Evolutionary conservation across 331 rosid species (phyloP), one percentile per base, ranked within the genome.

Genomic region (Spiraea crenata): DNA sequence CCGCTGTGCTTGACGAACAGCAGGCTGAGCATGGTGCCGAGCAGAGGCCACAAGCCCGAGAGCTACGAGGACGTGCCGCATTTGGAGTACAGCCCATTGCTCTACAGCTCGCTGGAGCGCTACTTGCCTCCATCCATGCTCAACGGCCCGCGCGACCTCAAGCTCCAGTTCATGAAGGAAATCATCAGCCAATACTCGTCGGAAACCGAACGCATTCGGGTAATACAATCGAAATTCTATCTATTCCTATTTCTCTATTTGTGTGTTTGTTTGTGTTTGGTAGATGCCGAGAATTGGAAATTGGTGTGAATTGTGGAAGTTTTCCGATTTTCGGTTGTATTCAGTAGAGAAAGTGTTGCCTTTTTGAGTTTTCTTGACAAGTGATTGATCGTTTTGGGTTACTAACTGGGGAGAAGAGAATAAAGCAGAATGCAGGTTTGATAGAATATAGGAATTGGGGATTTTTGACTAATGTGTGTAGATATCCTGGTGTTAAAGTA

Each of bases 31-130:
- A 51, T 74, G 69, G 85, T 15, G 65, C 96, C 96, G 11, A 81
- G 73, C 74, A 74, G 40, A 19, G 95, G 86, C 60, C 99, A 93
- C 87, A 80, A 58, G 76, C 71, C 99, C 9, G 99, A 93, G 6
- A 86, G 73, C 76, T 93, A 93, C 49, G 95, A 87, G 10, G 99
- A 85, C 71, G 69, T 93, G 45, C 80, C 77, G 78, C 74, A 16
- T 0, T 70, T 83, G 85, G 97, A 89, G 56, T 91, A 89, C 76
- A 83, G 85, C 54, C 99, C 92, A 13, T 81, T 86, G 6, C 86
- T 93, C 17, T 87, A 87, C 83, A 86, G 85, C 78, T 84, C 89
- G 17, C 96, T 93, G n/a, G 99, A 93, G 77, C 86, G 68, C 72
- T 82, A 93, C 82, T 74, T 93, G 71, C 96, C 99, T 49, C 74